These are phyloP conservation scores for Sporothrix humicola DNA, from an alignment of 2,329 filamentous ascomycete species.

Conservation along the genomic window DNA sequence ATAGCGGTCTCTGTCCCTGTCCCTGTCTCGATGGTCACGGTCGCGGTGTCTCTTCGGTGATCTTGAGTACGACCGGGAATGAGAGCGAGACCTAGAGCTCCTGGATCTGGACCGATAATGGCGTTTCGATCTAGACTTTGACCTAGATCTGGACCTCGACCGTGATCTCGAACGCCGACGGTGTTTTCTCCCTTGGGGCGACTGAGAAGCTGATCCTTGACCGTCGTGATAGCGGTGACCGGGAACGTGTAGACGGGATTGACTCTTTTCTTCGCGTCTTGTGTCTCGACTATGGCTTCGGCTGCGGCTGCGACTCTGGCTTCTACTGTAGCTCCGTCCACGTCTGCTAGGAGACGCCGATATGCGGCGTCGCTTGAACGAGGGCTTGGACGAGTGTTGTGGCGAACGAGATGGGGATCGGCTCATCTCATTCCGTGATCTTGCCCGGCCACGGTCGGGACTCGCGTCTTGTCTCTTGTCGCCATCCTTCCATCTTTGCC, in stretches of 20 bases:
- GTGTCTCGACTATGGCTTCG: neutral
- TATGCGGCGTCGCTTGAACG: constrained; percentile 6
- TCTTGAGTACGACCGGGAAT: constrained; percentile 18
- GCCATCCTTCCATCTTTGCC: constrained; percentile 41
- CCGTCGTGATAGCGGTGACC: neutral
- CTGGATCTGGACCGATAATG: neutral
- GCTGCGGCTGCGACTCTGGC: constrained; percentile 5
- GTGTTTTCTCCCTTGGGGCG: neutral
- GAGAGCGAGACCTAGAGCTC: neutral
- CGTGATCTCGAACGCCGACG: constrained; percentile 2
- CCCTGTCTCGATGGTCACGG: too few species aligned
- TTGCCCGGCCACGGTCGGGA: neutral
- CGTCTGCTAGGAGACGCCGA: constrained; percentile 2
- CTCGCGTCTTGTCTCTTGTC: neutral
- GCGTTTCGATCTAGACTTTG: neutral
- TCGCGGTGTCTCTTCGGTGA: constrained; percentile 13
- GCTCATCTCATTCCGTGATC: neutral
- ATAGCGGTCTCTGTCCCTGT: neutral
- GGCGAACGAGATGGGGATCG: neutral
- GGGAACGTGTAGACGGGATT: neutral
- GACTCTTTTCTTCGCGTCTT: neutral
- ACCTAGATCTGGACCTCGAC: neutral
- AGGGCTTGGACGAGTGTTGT: neutral
- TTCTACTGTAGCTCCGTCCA: constrained; percentile 6
- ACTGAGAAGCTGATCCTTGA: neutral